These are phyloP conservation scores for Suillus hirtellus DNA, from an alignment of 768 basidiomycete species.

Conservation along the genomic window DNA sequence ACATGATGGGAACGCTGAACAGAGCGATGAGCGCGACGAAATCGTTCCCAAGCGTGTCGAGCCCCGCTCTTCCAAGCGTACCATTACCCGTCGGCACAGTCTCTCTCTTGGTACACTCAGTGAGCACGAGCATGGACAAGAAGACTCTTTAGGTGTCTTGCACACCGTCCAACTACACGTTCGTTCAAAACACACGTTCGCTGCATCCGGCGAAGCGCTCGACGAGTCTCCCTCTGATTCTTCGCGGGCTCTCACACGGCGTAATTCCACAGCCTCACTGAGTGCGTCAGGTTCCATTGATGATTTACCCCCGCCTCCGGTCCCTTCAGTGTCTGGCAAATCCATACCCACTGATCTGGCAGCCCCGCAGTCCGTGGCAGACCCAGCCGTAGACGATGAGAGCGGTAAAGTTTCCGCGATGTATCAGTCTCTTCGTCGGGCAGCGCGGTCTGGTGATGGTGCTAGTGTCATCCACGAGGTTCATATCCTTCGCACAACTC, in stretches of 20 bases:
- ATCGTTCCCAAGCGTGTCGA: slow-evolving; percentile 32
- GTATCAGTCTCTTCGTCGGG: slow-evolving; percentile 26
- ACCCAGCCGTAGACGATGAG: slow-evolving; percentile 20
- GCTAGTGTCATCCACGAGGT: slow-evolving; percentile 33
- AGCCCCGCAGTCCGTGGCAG: slow-evolving; percentile 30
- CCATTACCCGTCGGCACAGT: slow-evolving; percentile 60
- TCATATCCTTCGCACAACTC: slow-evolving; percentile 16
- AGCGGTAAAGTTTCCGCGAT: slow-evolving; percentile 7
- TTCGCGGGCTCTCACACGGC: slow-evolving; percentile 39
- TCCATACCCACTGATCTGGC: slow-evolving; percentile 22
- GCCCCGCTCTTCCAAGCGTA: slow-evolving; percentile 37
- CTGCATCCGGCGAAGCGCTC: slow-evolving; percentile 26
- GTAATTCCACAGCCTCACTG: slow-evolving; percentile 48
- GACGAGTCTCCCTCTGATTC: slow-evolving; percentile 21
- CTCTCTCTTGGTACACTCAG: slow-evolving; percentile 49
- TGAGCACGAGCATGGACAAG: slow-evolving; percentile 35
- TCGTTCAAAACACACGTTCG: slow-evolving; percentile 60
- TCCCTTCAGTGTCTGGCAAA: slow-evolving; percentile 11
- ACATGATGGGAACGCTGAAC: slow-evolving; percentile 46
- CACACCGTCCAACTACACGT: slow-evolving; percentile 65
- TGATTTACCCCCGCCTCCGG: slow-evolving; percentile 22
- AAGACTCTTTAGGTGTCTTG: slow-evolving; percentile 52
- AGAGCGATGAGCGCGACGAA: slow-evolving; percentile 65
- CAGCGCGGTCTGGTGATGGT: slow-evolving; percentile 26
- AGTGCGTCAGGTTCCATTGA: slow-evolving; percentile 21